phyloP scores from a whole-genome alignment of 2,329 filamentous ascomycete genomes.

The Alternaria sp. region DNA sequence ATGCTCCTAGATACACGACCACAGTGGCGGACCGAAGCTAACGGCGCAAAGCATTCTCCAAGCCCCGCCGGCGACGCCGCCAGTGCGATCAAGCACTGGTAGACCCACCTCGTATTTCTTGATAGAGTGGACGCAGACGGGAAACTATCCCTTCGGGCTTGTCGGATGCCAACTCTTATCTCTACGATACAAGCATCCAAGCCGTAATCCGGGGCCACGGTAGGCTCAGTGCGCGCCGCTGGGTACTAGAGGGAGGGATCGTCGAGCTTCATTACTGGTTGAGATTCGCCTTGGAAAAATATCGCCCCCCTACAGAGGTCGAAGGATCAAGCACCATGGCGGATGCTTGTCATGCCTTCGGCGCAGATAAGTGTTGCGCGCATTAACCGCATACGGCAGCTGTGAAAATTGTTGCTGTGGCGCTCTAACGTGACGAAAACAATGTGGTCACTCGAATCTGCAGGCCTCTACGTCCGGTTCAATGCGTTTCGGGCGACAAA shows the following conservation, averaged over 20 bases:
- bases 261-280: not conserved
- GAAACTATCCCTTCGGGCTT: not conserved
- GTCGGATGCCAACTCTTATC: slow-evolving; percentile 3
- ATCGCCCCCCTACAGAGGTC: not conserved
- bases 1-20: slow-evolving; percentile 13
- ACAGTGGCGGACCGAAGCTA: slow-evolving; percentile 18
- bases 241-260: not conserved
- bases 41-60: slow-evolving; percentile 29
- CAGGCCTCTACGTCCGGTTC: not conserved
- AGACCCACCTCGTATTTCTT: slow-evolving; percentile 6
- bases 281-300: not conserved
- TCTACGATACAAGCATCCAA: not conserved
- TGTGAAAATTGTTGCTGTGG: slow-evolving; percentile 6
- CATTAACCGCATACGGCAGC: slow-evolving; percentile 31
- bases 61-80: slow-evolving; percentile 24
- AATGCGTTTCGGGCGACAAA: not conserved
- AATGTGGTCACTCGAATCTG: not conserved
- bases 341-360: slow-evolving; percentile 34
- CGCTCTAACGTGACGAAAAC: not conserved
- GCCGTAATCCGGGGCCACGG: not conserved
- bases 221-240: slow-evolving; percentile 6
- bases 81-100: slow-evolving; percentile 19
- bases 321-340: slow-evolving; percentile 31
- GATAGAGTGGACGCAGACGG: not conserved
- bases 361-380: slow-evolving; percentile 23